Percentiles rank a stretch among this genome's conserved stretches.
phyloP scores from a whole-genome alignment of 495 filamentous ascomycete genomes.

The Pyronema domesticum region DNA sequence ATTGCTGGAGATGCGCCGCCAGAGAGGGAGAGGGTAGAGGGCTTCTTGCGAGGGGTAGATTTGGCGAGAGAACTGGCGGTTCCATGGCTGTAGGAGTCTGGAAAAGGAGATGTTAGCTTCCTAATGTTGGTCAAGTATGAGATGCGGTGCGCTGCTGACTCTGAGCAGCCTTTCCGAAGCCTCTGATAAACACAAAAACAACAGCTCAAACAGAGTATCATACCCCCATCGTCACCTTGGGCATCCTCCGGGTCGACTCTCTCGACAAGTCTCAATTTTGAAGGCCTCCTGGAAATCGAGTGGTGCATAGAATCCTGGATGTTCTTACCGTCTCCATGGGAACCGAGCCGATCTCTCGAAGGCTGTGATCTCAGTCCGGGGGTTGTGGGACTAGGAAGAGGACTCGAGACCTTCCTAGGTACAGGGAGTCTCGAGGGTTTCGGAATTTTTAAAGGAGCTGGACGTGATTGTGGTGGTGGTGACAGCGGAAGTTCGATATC shows the following conservation, averaged over 20 bases:
- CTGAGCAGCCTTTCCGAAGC: background rate
- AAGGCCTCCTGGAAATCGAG: slow-evolving; percentile 9
- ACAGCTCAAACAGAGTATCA: background rate
- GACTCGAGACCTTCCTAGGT: slow-evolving; percentile 9
- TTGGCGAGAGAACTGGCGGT: slow-evolving; percentile 1
- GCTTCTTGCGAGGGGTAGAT: background rate
- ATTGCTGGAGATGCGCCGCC: background rate
- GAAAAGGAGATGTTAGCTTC: background rate
- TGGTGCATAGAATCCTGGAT: background rate
- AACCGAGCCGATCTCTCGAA: slow-evolving; percentile 6
- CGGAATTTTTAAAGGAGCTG: slow-evolving; percentile 5
- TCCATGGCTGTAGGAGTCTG: background rate
- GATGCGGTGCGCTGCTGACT: too few species aligned
- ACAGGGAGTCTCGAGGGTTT: slow-evolving; percentile 17
- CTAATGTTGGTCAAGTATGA: background rate
- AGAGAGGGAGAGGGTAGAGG: background rate
- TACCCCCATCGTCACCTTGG: background rate
- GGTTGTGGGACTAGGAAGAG: slow-evolving; percentile 2
- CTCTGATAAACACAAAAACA: background rate
- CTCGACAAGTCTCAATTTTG: slow-evolving; percentile 12
- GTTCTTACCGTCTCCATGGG: background rate
- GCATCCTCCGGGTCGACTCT: background rate
- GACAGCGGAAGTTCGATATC: background rate
- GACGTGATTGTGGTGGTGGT: slow-evolving; percentile 3
- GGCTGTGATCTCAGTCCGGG: slow-evolving; percentile 8